Percentiles rank a stretch among this genome's conserved stretches.
Conservation (phyloP, 805 yeast species). For the Saturnispora dispora region DNA sequence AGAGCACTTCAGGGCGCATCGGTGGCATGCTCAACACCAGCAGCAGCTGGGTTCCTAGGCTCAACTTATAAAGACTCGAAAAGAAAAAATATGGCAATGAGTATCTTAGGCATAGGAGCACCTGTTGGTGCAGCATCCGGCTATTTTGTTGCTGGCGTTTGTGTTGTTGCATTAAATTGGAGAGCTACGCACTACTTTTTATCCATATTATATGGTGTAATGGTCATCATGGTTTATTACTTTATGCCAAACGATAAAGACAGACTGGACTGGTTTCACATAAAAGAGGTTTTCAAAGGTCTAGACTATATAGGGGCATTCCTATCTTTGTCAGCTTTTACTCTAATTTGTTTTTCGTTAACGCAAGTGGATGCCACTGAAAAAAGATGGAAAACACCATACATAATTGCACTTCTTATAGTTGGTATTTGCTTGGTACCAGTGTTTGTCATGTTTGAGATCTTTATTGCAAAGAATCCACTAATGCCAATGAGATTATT, state of each 20-base stretch:
- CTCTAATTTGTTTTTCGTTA: slow-evolving; percentile 35
- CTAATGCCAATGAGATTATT: slow-evolving; percentile 39
- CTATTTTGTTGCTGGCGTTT: slow-evolving; percentile 36
- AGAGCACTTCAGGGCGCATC: slow-evolving; percentile 38
- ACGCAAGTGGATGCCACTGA: slow-evolving; percentile 35
- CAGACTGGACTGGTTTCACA: slow-evolving; percentile 20
- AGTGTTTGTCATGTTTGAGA: slow-evolving; percentile 31
- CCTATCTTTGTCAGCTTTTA: slow-evolving; percentile 32
- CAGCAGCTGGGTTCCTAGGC: slow-evolving; percentile 39
- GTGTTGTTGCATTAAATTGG: slow-evolving; percentile 33
- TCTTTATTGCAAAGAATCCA: slow-evolving; percentile 32
- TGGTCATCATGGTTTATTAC: slow-evolving; percentile 18
- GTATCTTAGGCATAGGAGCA: slow-evolving; percentile 37
- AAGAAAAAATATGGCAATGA: slow-evolving; percentile 35
- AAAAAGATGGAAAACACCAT: slow-evolving; percentile 38
- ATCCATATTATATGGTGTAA: slow-evolving; percentile 29
- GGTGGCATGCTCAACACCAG: slow-evolving; percentile 37
- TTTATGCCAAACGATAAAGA: slow-evolving; percentile 30
- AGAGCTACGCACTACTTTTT: slow-evolving; percentile 33
- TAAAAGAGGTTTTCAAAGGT: slow-evolving; percentile 18
- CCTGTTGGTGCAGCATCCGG: slow-evolving; percentile 40
- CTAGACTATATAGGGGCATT: slow-evolving; percentile 38
- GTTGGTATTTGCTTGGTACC: slow-evolving; percentile 31
- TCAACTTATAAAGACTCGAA: slow-evolving; percentile 31
- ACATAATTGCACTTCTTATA: slow-evolving; percentile 36